phyloP scores from a whole-genome alignment of 2,329 filamentous ascomycete species.

The Exophiala xenobiotica region DNA sequence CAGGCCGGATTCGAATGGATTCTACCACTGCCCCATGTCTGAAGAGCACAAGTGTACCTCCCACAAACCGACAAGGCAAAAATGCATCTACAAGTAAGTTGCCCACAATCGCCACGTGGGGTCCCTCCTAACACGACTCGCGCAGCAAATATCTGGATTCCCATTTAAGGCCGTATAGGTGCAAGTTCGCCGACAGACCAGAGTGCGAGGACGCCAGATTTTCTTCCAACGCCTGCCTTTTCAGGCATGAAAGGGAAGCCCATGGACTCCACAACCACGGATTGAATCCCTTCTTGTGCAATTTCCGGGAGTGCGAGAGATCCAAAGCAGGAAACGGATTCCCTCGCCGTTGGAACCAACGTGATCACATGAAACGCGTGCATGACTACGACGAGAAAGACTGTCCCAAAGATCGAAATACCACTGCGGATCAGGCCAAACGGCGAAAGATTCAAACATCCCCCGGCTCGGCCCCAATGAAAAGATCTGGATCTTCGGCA shows the following conservation, averaged over 20 bases:
- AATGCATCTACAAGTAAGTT: conserved; percentile 97
- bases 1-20: conserved; percentile 58
- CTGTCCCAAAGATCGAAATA: conserved; percentile 25
- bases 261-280: conserved; percentile 95
- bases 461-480: conserved; percentile 29
- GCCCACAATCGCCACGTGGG: conserved; percentile 10
- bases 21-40: conserved; percentile 91
- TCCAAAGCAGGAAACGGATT: conserved; percentile 82
- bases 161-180: conserved; percentile 92
- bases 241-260: conserved; percentile 92
- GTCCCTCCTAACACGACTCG: conserved; percentile 29
- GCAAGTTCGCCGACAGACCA: conserved; percentile 64
- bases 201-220: conserved; percentile 84
- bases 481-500: conserved; percentile 28
- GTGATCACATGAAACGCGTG: conserved; percentile 95
- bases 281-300: conserved; percentile 87
- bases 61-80: conserved; percentile 92
- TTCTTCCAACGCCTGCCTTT: conserved; percentile 90
- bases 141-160: conserved; percentile 93
- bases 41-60: conserved; percentile 65
- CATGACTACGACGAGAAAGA: conserved; percentile 58
- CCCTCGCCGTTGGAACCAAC: conserved; percentile 90
- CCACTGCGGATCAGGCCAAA: conserved; percentile 20
- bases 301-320: conserved; percentile 83
- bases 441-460: conserved; percentile 22